Conservation (phyloP, 2,329 filamentous ascomycete genomes). For the Cryphonectria nitschkei region DNA sequence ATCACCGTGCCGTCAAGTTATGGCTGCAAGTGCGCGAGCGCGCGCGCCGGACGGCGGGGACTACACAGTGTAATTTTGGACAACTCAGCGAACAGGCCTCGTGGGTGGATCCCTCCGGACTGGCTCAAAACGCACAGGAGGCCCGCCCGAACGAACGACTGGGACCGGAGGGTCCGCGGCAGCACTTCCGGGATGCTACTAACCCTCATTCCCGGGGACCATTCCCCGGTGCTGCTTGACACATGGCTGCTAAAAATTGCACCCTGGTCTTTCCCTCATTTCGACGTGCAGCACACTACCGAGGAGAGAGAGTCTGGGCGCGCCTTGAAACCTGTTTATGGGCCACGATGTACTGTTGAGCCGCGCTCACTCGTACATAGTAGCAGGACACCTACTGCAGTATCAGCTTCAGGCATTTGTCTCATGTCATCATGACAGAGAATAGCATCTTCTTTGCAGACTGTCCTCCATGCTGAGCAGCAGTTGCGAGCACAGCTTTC, state of each 20-base stretch:
- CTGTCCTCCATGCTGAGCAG: neutral
- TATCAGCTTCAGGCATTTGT: neutral
- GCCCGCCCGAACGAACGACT: slow-evolving; percentile 19
- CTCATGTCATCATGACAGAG: slow-evolving; percentile 8
- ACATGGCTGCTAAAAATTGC: slow-evolving; percentile 29
- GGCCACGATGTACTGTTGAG: neutral
- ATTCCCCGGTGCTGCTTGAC: slow-evolving; percentile 28
- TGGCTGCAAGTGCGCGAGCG: slow-evolving; percentile 9
- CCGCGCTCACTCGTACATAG: neutral
- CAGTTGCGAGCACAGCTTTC: neutral
- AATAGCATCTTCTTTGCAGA: neutral
- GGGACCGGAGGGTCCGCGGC: slow-evolving; percentile 23
- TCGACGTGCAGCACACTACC: slow-evolving; percentile 27
- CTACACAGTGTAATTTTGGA: slow-evolving; percentile 27
- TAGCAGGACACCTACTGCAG: neutral
- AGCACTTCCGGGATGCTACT: slow-evolving; percentile 23
- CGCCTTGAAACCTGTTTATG: slow-evolving; percentile 20
- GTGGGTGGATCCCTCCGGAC: slow-evolving; percentile 4
- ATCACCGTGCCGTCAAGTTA: slow-evolving; percentile 21
- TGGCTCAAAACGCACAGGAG: slow-evolving; percentile 6
- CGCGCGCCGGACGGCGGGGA: slow-evolving; percentile 24
- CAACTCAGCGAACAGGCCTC: slow-evolving; percentile 10
- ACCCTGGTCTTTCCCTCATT: slow-evolving; percentile 23
- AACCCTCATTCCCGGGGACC: slow-evolving; percentile 25
- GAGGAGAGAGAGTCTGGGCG: neutral